Base-by-base conservation (phyloP, 1,139 yeast species). In the Yamadazyma trypodendri region DNA sequence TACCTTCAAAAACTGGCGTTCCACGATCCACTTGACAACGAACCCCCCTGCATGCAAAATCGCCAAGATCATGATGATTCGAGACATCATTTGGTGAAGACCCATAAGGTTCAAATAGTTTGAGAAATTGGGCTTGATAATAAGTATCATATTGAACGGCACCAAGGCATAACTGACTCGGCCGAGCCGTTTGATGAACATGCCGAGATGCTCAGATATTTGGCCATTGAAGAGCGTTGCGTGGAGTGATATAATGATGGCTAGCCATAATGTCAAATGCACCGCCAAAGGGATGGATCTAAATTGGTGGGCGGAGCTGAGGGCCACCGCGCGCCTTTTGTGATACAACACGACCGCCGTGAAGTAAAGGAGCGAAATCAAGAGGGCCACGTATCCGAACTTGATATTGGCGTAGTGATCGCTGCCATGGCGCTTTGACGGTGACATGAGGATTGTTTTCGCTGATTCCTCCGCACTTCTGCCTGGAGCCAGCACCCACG, bases 41-140 rank as follows among this genome's bases (percentile, higher is more conserved):
- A 66, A 86, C n/a, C 79, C 81, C 22, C 69, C 42, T 0, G 84
- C 71, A 52, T 89, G 97, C 9, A 76, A 33, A 0, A 71, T 33
- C 0, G 78, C 76, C 29, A 77, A 61, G 0, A 72, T 46, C 0
- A 84, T 68, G 4, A 84, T 75, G 2, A 82, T 43, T 45, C 97
- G 64, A 2, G 94, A 81, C 0, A 84, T 57, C 96, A 96, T 87
- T 56, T 86, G 87, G 60, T 89, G 97, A 11, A 85, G 52, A 10
- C 66, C 67, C 6, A 87, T 51, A 11, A 80, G 57, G 29, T 75
- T 68, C 40, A 85, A 58, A 50, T 86, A 87, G 2, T 79, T 69
- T 9, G 44, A 34, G 9, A 50, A 28, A 35, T 54, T 51, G 2
- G 95, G 89, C 36, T 86, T 64, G 24, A 84, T 51, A 0, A 81